A percentile compares a stretch with the other conserved stretches of the same genome.
Evolutionary conservation across 345 rosid species (phyloP).

Genomic region (Brassica cretica): DNA sequence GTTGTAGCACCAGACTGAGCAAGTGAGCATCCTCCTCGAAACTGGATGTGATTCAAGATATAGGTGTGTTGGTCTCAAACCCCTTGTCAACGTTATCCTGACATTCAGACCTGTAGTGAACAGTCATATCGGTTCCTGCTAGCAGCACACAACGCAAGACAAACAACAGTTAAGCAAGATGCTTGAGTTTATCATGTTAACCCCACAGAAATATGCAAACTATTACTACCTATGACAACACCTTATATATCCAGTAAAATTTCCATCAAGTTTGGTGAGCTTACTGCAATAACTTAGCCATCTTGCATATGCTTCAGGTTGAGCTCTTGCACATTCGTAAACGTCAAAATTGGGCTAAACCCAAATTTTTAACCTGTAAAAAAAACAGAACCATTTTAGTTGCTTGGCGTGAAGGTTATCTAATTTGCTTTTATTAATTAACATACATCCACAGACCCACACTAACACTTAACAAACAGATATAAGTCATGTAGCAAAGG

Average conservation of each 20-base stretch:
- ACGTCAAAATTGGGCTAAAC: neutral
- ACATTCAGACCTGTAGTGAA: constrained; percentile 28
- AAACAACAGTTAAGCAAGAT: constrained; percentile 13
- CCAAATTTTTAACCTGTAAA: neutral
- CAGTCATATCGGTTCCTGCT: constrained; percentile 40
- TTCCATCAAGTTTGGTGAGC: too few relatives aligned
- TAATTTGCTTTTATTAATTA: neutral
- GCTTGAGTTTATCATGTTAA: constrained; percentile 22
- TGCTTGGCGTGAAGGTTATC: neutral
- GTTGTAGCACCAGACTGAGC: neutral
- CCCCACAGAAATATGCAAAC: constrained; percentile 5
- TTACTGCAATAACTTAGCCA: too few relatives aligned
- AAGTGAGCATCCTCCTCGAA: too few relatives aligned
- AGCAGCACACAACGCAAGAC: constrained; percentile 10
- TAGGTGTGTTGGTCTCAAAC: constrained; percentile 32
- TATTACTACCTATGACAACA: neutral
- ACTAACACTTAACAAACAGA: neutral
- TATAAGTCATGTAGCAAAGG: neutral
- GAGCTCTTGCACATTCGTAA: too few relatives aligned
- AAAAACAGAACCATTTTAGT: neutral
- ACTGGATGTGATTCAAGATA: too few relatives aligned
- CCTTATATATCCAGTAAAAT: too few relatives aligned
- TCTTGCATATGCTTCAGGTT: too few relatives aligned
- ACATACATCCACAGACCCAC: neutral
- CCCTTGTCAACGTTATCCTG: constrained; percentile 7